Conservation (phyloP, 192 early-diverging fungal species). For the Gigaspora rosea region DNA sequence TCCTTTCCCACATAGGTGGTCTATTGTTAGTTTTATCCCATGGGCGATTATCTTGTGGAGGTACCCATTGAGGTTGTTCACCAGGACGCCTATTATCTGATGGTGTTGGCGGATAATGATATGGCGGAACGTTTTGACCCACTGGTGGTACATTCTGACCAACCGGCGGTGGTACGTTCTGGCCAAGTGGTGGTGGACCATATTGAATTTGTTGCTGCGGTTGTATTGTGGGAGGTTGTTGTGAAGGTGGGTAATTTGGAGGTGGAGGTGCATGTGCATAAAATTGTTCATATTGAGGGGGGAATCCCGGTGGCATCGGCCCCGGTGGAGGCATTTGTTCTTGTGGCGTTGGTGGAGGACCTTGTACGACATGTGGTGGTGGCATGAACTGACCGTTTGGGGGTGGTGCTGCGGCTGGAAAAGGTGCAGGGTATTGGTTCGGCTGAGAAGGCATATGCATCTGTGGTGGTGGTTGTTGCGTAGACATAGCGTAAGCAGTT, state of each 20-base stretch:
- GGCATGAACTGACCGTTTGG: neutral
- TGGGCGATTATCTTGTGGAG: neutral
- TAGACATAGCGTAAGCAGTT: neutral
- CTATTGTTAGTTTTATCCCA: neutral
- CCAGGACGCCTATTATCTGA: neutral
- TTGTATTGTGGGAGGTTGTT: neutral
- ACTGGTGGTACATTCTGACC: too few species aligned
- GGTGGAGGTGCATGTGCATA: neutral
- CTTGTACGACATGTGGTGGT: neutral
- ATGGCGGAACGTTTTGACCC: neutral
- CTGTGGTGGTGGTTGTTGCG: neutral
- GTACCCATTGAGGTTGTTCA: neutral
- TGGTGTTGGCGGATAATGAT: neutral
- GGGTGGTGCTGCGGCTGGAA: neutral
- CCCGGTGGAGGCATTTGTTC: neutral
- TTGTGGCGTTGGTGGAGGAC: neutral
- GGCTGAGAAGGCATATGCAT: slow-evolving; percentile 4
- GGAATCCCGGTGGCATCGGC: neutral
- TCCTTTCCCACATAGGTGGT: neutral
- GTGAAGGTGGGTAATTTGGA: neutral
- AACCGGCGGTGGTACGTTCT: too few species aligned
- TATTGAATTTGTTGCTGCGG: neutral
- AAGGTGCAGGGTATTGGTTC: neutral
- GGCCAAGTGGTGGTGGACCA: neutral
- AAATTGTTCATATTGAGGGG: neutral